These are phyloP conservation scores for Vitis amurensis DNA, from an alignment of 164 flowering plant species.

Conservation along the genomic window DNA sequence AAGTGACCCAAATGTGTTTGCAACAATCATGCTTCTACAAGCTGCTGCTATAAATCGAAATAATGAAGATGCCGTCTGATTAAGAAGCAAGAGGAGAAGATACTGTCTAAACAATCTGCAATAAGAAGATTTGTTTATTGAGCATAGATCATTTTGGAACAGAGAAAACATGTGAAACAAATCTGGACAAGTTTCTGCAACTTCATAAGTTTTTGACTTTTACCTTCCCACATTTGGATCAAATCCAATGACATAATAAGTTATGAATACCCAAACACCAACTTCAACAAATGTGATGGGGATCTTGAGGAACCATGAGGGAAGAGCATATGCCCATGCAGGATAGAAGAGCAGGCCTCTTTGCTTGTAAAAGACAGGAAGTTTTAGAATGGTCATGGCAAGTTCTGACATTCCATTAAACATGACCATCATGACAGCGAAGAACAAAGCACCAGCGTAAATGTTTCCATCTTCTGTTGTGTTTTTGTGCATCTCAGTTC, in stretches of 20 bases:
- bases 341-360: slow-evolving; percentile 46
- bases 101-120: slow-evolving; percentile 31
- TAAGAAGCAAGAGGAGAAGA: slow-evolving; percentile 18
- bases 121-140: background rate
- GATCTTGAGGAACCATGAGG: slow-evolving; percentile 56
- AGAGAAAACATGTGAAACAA: too few relatives aligned
- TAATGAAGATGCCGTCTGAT: slow-evolving; percentile 33
- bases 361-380: slow-evolving; percentile 58
- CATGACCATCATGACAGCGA: slow-evolving; percentile 20
- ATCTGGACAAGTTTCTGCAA: too few relatives aligned
- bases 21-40: slow-evolving; percentile 27
- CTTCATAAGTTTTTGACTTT: background rate
- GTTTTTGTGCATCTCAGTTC: slow-evolving; percentile 43
- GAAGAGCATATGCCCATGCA: slow-evolving; percentile 62
- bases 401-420: slow-evolving; percentile 47
- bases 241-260: slow-evolving; percentile 62
- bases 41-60: slow-evolving; percentile 25
- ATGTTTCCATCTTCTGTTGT: slow-evolving; percentile 26
- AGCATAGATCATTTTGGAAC: too few relatives aligned
- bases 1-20: slow-evolving; percentile 27
- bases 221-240: slow-evolving; percentile 64
- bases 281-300: slow-evolving; percentile 58
- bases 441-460: slow-evolving; percentile 36
- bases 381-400: slow-evolving; percentile 36
- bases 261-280: slow-evolving; percentile 42